phyloP scores from a whole-genome alignment of 805 yeast genomes.

The Candida parachauliodes region DNA sequence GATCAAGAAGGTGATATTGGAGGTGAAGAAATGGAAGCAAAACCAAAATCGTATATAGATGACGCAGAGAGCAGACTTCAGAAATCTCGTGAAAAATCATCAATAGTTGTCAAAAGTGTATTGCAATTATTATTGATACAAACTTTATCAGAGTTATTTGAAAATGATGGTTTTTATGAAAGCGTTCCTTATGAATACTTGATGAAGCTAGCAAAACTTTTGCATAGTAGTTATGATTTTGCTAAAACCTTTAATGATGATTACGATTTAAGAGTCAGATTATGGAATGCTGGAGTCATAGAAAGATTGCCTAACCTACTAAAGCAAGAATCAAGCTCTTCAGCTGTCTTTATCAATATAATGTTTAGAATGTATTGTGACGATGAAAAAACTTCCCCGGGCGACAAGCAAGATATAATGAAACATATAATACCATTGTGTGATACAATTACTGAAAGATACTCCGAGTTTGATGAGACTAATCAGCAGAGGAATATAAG shows the following conservation, averaged over 20 bases:
- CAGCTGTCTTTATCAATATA: constrained; percentile 80
- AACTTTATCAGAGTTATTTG: constrained; percentile 75
- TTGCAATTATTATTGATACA: constrained; percentile 87
- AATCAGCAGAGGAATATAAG: constrained; percentile 76
- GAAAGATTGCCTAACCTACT: constrained; percentile 87
- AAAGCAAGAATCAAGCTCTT: constrained; percentile 87
- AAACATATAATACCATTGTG: constrained; percentile 62
- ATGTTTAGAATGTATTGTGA: constrained; percentile 78
- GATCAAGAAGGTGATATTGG: constrained; percentile 31
- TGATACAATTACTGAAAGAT: constrained; percentile 65
- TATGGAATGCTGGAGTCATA: constrained; percentile 90
- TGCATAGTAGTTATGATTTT: constrained; percentile 72
- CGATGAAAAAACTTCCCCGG: constrained; percentile 45
- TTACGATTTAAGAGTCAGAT: constrained; percentile 77
- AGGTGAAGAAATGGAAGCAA: constrained; percentile 11
- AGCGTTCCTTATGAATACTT: constrained; percentile 65
- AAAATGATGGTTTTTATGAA: constrained; percentile 62
- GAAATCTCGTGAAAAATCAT: constrained; percentile 55
- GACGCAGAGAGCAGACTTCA: constrained; percentile 36
- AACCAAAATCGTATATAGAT: constrained; percentile 14
- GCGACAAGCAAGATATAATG: constrained; percentile 49
- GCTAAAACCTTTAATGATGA: constrained; percentile 86
- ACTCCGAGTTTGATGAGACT: constrained; percentile 66
- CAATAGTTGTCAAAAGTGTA: constrained; percentile 89
- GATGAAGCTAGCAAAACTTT: constrained; percentile 52